Evolutionary conservation across 352 stramenopile species (phyloP).

Genomic region (Phytophthora cryptogea): DNA sequence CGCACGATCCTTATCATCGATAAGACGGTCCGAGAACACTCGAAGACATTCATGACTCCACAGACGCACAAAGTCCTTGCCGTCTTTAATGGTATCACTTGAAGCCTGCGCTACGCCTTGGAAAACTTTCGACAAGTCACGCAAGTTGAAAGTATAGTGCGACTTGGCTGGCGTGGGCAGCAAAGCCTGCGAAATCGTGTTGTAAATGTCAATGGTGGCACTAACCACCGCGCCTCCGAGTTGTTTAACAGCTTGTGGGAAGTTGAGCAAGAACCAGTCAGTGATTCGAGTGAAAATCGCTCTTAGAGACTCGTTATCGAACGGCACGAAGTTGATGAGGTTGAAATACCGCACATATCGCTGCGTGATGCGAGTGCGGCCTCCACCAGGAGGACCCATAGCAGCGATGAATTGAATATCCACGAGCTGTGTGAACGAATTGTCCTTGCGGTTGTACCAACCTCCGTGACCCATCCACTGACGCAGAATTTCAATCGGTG

Average conservation of each 20-base stretch:
- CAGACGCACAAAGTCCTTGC: conserved; percentile 85
- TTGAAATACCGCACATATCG: conserved; percentile 94
- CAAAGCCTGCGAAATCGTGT: conserved; percentile 88
- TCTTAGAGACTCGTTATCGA: conserved; percentile 86
- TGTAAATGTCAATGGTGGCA: conserved; percentile 93
- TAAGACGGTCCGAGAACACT: conserved; percentile 92
- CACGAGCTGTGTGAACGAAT: conserved; percentile 91
- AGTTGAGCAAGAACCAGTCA: conserved; percentile 90
- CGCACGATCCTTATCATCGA: conserved; percentile 85
- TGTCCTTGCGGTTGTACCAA: conserved; percentile 95
- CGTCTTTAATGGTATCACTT: conserved; percentile 78
- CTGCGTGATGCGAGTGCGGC: conserved; percentile 92
- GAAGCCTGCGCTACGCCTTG: conserved; percentile 89
- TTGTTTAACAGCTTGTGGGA: conserved; percentile 81
- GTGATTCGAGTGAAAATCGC: conserved; percentile 91
- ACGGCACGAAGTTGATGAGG: conserved; percentile 93
- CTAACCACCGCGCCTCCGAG: conserved; percentile 70
- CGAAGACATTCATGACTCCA: conserved; percentile 93
- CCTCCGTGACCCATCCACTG: conserved; percentile 95
- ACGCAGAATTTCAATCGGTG: conserved; percentile 92
- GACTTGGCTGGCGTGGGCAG: conserved; percentile 93
- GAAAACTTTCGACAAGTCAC: conserved; percentile 94
- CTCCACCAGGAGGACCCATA: conserved; percentile 93
- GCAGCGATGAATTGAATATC: conserved; percentile 93
- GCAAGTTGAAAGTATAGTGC: conserved; percentile 96